Evolutionary conservation across 257 asterid genomes (phyloP).

Genomic region (Nicotiana attenuata): DNA sequence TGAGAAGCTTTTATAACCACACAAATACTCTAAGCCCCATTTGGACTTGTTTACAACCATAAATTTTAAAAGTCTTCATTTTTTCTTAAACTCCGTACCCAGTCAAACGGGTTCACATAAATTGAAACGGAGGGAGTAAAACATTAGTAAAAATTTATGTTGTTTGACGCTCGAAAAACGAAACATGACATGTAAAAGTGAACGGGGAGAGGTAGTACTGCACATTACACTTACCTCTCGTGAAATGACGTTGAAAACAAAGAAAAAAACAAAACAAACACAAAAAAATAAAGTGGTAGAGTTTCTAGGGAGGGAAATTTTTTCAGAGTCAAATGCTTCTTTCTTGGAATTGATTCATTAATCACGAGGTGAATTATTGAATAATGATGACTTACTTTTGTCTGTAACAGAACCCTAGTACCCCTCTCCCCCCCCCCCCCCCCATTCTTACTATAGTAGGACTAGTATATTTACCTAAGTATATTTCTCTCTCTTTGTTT

Average conservation of each 20-base stretch:
- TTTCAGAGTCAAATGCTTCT: slow-evolving; percentile 6
- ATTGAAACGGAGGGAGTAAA: too few relatives aligned
- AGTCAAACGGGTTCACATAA: too few relatives aligned
- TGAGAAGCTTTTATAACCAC: too few relatives aligned
- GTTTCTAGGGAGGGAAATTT: not conserved
- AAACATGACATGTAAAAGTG: too few relatives aligned
- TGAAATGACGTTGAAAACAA: not conserved
- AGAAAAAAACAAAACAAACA: not conserved
- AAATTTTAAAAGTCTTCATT: too few relatives aligned
- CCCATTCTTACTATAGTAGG: not conserved
- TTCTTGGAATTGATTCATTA: slow-evolving; percentile 32
- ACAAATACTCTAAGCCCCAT: too few relatives aligned
- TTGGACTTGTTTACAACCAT: too few relatives aligned
- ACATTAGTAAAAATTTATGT: too few relatives aligned
- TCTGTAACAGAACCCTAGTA: slow-evolving; percentile 20
- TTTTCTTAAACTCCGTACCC: too few relatives aligned
- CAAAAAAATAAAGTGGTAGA: not conserved
- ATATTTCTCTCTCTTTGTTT: slow-evolving; percentile 15
- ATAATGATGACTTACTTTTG: slow-evolving; percentile 79
- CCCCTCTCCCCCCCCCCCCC: not conserved
- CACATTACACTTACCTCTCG: not conserved
- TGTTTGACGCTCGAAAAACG: too few relatives aligned
- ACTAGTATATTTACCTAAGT: not conserved
- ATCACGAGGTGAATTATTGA: slow-evolving; percentile 72
- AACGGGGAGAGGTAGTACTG: too few relatives aligned